These are phyloP conservation scores for Marasmius sp. DNA, from an alignment of 1,284 basidiomycete species.

Conservation along the genomic window DNA sequence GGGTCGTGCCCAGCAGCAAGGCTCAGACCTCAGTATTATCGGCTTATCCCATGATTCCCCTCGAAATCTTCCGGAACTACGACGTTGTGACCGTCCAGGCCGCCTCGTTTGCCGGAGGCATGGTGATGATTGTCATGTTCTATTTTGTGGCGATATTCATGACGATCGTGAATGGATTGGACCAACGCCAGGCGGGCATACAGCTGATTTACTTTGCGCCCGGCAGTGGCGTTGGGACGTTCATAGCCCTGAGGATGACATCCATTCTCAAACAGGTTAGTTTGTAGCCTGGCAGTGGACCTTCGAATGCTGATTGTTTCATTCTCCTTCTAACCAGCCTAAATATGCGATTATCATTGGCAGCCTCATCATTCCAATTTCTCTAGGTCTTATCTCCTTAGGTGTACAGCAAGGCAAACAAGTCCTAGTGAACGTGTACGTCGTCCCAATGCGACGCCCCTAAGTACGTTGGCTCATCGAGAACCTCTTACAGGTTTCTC, in stretches of 20 bases:
- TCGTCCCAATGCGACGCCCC: neutral
- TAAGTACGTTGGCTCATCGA: neutral
- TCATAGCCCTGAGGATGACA: neutral
- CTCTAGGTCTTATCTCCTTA: conserved; percentile 42
- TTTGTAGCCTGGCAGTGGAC: neutral
- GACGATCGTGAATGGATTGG: conserved; percentile 39
- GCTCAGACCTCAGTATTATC: conserved; percentile 23
- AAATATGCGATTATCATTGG: conserved; percentile 41
- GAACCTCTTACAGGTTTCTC: conserved; percentile 36
- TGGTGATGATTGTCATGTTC: conserved; percentile 52
- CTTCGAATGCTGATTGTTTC: neutral
- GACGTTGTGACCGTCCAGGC: conserved; percentile 29
- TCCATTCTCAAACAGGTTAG: conserved; percentile 4
- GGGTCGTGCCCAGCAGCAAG: neutral
- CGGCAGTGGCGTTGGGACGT: conserved; percentile 34
- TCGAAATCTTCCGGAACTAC: conserved; percentile 6
- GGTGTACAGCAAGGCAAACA: conserved; percentile 38
- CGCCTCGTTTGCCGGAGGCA: conserved; percentile 39
- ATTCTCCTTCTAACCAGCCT: conserved; percentile 29
- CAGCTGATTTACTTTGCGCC: conserved; percentile 51
- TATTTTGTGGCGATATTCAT: conserved; percentile 55
- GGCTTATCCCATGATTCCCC: conserved; percentile 19
- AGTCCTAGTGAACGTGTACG: conserved; percentile 37
- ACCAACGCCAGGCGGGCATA: conserved; percentile 37
- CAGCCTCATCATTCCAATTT: conserved; percentile 32